Evolutionary conservation across 805 yeast genomes (phyloP).

Genomic region (Yarrowia alimentaria): DNA sequence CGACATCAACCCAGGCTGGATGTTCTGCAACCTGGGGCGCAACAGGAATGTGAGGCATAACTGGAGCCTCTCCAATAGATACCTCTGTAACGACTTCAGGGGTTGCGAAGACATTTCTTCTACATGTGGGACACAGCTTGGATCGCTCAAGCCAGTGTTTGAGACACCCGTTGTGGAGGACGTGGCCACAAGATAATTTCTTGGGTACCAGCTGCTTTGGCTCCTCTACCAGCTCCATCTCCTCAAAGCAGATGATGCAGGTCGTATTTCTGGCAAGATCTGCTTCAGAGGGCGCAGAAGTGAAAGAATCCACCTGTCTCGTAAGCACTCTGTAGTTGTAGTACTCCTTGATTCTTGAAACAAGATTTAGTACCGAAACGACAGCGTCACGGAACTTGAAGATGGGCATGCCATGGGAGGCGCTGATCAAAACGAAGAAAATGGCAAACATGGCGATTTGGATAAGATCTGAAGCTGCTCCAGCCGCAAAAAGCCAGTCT

Average conservation of each 20-base stretch:
- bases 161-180: conserved; percentile 83
- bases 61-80: not conserved
- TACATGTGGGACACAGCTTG: conserved; percentile 89
- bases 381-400: conserved; percentile 52
- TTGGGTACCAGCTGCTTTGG: conserved; percentile 60
- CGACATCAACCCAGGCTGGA: conserved; percentile 13
- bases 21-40: conserved; percentile 8
- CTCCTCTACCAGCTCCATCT: conserved; percentile 53
- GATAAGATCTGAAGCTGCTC: conserved; percentile 49
- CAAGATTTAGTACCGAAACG: conserved; percentile 40
- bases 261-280: conserved; percentile 61
- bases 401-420: conserved; percentile 47
- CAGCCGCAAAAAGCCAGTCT: conserved; percentile 56
- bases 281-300: conserved; percentile 59
- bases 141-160: conserved; percentile 92
- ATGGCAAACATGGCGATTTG: conserved; percentile 50
- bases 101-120: conserved; percentile 60
- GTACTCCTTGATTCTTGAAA: conserved; percentile 36
- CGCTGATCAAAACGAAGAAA: conserved; percentile 48
- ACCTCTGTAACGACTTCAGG: conserved; percentile 5
- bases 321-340: conserved; percentile 42
- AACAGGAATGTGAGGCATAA: not conserved
- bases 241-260: conserved; percentile 91
- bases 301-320: conserved; percentile 59
- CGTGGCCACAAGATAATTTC: conserved; percentile 79